Evolutionary conservation across 768 basidiomycete species (phyloP), one percentile per base, ranked within the genome.

Genomic region (Auricularia sp.): DNA sequence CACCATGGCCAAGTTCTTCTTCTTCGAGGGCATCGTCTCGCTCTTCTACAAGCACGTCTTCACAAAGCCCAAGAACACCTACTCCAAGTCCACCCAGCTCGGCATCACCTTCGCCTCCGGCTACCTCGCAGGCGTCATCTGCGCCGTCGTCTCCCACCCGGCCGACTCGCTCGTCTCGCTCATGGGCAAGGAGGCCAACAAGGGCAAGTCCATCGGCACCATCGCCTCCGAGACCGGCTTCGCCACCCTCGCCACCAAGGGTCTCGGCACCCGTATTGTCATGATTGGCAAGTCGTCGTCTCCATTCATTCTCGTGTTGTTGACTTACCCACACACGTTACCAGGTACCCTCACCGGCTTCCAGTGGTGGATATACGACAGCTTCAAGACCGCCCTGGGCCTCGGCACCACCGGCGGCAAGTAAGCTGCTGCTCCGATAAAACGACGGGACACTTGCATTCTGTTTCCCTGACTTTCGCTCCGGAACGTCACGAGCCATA

Each of bases 1-100:
- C 83, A 97, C 94, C 72, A 95, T 97, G 94, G 94, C 94, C 81
- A 97, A 97, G 79, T 97, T 97, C 85, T 92, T 85, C 85, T 93
- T 92, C 84, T 95, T 88, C 76, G 92, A 94, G 76, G 87, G 88
- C 82, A 89, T 90, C 70, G 91, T 89, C 74, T 82, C 86, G 72
- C 75, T 90, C 70, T 94, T 95, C 81, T 92, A 92, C 78, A 92
- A 89, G 69, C 85, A 90, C 73, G 89, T 93, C 76, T 88, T 94
- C 79, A 83, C 87, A 54, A 78, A 81, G 66, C 88, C 90, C 71
- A 92, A 92, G 77, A 84, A 88, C 11, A 79, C 83, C 14, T 92
- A 92, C 76, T 76, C 83, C 78, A 88, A 93, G 80, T 75, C 83
- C 68, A 94, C 88, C 58, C 91, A 95, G 74, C 91, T 98, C 71